Evolutionary conservation across 768 basidiomycete species (phyloP), one percentile per base, ranked within the genome.

Genomic region (Lactarius pseudohatsudake): DNA sequence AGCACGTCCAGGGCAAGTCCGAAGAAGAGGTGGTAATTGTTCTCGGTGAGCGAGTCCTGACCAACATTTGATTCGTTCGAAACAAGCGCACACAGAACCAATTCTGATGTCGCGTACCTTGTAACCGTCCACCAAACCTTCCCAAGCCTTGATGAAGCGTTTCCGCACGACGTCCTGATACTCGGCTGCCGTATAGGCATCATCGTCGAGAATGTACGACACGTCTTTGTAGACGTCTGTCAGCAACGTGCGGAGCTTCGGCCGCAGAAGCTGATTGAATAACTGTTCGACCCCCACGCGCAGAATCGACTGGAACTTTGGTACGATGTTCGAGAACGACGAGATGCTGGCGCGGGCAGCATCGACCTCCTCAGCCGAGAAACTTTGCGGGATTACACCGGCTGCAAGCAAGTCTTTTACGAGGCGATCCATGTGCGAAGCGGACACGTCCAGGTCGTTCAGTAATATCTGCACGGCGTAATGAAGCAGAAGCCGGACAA

Each of bases 371-470:
- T 75, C 71, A 4, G 84, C 81, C 2, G 87, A 74, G 74, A 91
- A 96, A 70, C 90, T 81, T 70, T 94, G 91, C 3, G 78, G 75
- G 20, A 94, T 82, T 2, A 78, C 75, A 15, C 84, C 74, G 30
- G 84, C 85, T 8, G 78, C 79, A 20, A 79, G 72, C 9, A 94
- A 72, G 68, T 95, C 92, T 62, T 82, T 85, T 6, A 87, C 77
- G 26, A 99, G 80, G 57, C 91, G 86, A 61, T 96, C 93, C 75
- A 96, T 85, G 77, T 99, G 95, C 7, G 86, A 90, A 3, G 88
- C 87, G 2, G 96, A 98, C 20, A 94, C 76, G 75, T 98, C 95
- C n/a, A 99, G 81, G 75, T 99, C 94, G 74, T 99, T 99, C 59
- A 98, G 80, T 55, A 91, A 83, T 41, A 88, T 89, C 96, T 98